These are phyloP conservation scores for Pseudohalonectria lignicola DNA, from an alignment of 2,329 filamentous ascomycete genomes.

Conservation along the genomic window DNA sequence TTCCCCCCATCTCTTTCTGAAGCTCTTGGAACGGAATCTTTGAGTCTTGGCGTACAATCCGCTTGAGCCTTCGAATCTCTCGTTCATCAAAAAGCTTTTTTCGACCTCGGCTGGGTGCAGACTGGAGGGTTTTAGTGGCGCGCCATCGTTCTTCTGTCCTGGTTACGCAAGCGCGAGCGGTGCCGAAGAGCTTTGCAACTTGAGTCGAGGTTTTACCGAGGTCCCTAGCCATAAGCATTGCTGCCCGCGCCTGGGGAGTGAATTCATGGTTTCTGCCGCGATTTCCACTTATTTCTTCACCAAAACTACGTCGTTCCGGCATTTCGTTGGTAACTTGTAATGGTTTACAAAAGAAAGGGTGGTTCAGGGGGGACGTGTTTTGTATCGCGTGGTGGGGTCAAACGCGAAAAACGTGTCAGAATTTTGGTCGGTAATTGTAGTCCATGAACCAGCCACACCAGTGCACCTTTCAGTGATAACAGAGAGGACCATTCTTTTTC, in stretches of 20 bases:
- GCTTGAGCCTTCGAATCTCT: too few relatives aligned
- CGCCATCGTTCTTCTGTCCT: not conserved
- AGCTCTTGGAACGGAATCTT: too few relatives aligned
- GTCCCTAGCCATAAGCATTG: not conserved
- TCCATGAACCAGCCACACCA: too few relatives aligned
- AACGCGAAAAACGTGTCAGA: too few relatives aligned
- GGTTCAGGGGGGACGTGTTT: not conserved
- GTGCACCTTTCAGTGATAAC: too few relatives aligned
- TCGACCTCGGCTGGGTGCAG: too few relatives aligned
- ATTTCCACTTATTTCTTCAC: not conserved
- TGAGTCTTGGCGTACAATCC: too few relatives aligned
- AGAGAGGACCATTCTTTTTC: too few relatives aligned
- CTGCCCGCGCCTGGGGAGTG: not conserved
- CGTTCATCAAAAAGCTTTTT: too few relatives aligned
- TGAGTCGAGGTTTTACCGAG: not conserved
- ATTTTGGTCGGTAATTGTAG: too few relatives aligned
- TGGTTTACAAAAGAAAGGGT: not conserved
- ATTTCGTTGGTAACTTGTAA: not conserved
- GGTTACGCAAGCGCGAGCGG: not conserved
- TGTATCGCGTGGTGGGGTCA: too few relatives aligned
- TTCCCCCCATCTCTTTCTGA: not conserved
- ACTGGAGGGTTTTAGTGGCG: not conserved
- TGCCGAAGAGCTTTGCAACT: not conserved
- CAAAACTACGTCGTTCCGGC: not conserved
- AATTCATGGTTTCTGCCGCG: not conserved